phyloP scores from a whole-genome alignment of 495 filamentous ascomycete species.

The Geopyxis carbonaria region DNA sequence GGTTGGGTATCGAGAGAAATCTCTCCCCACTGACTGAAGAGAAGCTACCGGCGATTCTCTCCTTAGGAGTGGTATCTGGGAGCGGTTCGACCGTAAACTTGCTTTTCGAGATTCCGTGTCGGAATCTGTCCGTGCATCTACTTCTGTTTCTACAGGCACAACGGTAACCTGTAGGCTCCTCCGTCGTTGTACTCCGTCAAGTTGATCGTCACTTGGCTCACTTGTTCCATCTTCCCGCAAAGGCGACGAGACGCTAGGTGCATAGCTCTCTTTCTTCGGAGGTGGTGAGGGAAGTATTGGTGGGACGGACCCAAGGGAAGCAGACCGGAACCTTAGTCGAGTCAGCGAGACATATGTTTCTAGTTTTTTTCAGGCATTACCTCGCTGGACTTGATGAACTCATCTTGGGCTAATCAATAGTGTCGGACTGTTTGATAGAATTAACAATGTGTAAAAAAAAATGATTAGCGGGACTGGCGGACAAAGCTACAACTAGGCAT shows the following conservation, averaged over 20 bases:
- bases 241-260: conserved; percentile 2
- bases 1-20: conserved; percentile 4
- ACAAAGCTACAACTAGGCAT: no score
- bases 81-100: background rate
- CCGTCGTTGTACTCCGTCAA: background rate
- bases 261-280: background rate
- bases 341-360: no score
- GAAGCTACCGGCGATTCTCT: background rate
- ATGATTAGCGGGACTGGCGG: no score
- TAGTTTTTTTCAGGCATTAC: no score
- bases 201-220: background rate
- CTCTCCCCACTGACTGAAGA: conserved; percentile 1
- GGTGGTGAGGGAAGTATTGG: background rate
- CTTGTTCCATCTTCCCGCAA: conserved; percentile 3
- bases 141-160: background rate
- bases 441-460: no score
- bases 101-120: background rate
- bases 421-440: no score
- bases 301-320: no score
- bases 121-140: background rate
- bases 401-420: no score
- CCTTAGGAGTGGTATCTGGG: background rate
- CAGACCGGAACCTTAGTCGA: no score
- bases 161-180: conserved; percentile 1
- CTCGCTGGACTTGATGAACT: no score